Conservation (phyloP, 2,329 filamentous ascomycete species). For the Lasiodiplodia gonubiensis region DNA sequence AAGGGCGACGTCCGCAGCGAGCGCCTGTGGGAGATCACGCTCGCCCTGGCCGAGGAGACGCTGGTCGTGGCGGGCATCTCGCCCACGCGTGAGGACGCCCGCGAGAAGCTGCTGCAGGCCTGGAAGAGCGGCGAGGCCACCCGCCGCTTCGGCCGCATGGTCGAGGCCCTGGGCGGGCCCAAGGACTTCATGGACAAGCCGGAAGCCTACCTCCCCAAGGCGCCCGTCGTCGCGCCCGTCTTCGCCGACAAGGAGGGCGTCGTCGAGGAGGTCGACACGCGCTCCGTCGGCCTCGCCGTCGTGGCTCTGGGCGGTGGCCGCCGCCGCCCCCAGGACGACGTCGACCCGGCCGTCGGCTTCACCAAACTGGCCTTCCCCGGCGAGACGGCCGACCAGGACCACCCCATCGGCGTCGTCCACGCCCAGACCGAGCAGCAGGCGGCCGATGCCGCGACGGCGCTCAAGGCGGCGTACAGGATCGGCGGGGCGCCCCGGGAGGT, state of each 20-base stretch:
- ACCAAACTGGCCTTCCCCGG: constrained; percentile 23
- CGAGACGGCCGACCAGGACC: not conserved
- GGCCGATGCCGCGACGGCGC: constrained; percentile 9
- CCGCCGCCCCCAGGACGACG: constrained; percentile 10
- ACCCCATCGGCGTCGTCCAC: constrained; percentile 22
- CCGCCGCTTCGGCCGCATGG: constrained; percentile 13
- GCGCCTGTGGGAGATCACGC: constrained; percentile 24
- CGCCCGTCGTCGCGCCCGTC: constrained; percentile 10
- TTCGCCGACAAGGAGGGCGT: constrained; percentile 21
- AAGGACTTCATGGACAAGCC: constrained; percentile 19
- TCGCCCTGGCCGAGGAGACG: constrained; percentile 25
- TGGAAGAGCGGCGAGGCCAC: constrained; percentile 27
- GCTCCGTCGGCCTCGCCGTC: constrained; percentile 25
- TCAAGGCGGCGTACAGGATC: constrained; percentile 23
- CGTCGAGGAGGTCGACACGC: constrained; percentile 21
- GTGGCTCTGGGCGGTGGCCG: constrained; percentile 28
- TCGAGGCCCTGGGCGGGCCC: constrained; percentile 16
- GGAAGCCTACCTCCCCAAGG: constrained; percentile 5
- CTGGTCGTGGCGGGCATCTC: constrained; percentile 22
- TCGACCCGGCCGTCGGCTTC: constrained; percentile 26
- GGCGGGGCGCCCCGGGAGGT: not conserved
- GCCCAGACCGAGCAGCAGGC: constrained; percentile 23
- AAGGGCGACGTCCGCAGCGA: constrained; percentile 26
- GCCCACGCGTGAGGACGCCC: not conserved
- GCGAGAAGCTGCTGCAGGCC: constrained; percentile 12